These are phyloP conservation scores for Globisporangium okanoganense DNA, from an alignment of 352 stramenopile species.

Conservation along the genomic window DNA sequence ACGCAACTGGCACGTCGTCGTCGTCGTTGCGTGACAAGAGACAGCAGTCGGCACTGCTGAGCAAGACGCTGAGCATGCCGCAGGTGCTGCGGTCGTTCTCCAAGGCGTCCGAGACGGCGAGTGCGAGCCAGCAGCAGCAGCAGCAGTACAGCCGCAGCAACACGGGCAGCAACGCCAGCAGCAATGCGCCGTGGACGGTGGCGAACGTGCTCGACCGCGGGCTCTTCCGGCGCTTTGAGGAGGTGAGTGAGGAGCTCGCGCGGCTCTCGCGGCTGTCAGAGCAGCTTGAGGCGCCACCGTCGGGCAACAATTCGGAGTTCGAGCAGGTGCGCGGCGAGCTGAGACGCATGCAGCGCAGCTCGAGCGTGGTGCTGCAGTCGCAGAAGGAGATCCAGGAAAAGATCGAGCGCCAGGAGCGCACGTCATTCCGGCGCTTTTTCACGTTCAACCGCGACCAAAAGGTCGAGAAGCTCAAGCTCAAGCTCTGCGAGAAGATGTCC, in stretches of 20 bases:
- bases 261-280: conserved; percentile 34
- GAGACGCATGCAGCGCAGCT: conserved; percentile 32
- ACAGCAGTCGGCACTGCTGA: background rate
- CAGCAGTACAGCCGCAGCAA: conserved; percentile 2
- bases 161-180: conserved; percentile 5
- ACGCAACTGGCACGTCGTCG: background rate
- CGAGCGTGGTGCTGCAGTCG: conserved; percentile 34
- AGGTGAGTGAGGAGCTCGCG: conserved; percentile 45
- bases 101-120: conserved; percentile 6
- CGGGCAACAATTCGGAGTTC: conserved; percentile 31
- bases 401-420: conserved; percentile 63
- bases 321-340: conserved; percentile 39
- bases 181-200: conserved; percentile 7
- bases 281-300: conserved; percentile 14
- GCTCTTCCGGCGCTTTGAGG: conserved; percentile 56
- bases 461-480: conserved; percentile 48
- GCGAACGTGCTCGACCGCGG: conserved; percentile 37
- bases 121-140: conserved; percentile 1
- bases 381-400: conserved; percentile 66
- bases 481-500: conserved; percentile 50
- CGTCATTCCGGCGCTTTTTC: conserved; percentile 51
- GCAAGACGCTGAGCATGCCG: conserved; percentile 14
- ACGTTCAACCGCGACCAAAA: conserved; percentile 46
- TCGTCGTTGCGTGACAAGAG: background rate
- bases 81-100: conserved; percentile 12